phyloP scores from a whole-genome alignment of 352 stramenopile species.

The Aphanomyces cochlioides region DNA sequence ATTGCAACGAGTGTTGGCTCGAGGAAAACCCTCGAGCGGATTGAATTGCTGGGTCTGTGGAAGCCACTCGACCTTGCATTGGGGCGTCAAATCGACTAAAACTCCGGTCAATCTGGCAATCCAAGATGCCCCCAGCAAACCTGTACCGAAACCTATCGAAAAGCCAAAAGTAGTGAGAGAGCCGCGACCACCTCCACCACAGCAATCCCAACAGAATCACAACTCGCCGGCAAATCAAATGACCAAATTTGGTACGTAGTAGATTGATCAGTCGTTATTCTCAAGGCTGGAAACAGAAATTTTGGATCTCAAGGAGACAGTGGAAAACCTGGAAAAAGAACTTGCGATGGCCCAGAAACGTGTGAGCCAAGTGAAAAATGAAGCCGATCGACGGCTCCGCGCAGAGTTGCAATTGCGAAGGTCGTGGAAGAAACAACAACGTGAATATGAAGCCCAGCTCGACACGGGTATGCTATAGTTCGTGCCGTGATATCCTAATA shows the following conservation, averaged over 20 bases:
- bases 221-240: not conserved
- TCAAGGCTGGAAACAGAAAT: not conserved
- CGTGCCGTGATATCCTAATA: not conserved
- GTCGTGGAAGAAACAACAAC: constrained; percentile 71
- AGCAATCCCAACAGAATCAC: not conserved
- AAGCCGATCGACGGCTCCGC: constrained; percentile 72
- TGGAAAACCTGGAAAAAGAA: constrained; percentile 43
- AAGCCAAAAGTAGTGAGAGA: constrained; percentile 34
- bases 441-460: constrained; percentile 65
- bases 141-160: constrained; percentile 32
- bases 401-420: constrained; percentile 74
- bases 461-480: constrained; percentile 36
- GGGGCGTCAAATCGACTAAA: constrained; percentile 32
- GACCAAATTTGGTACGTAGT: not conserved
- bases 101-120: constrained; percentile 40
- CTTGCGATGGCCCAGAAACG: constrained; percentile 72
- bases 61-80: constrained; percentile 67
- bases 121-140: constrained; percentile 15
- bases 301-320: constrained; percentile 6
- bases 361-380: constrained; percentile 74
- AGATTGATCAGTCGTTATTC: not conserved
- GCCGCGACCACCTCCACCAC: constrained; percentile 16
- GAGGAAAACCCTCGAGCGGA: constrained; percentile 44
- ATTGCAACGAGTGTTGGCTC: constrained; percentile 65
- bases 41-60: constrained; percentile 72